Percentiles rank a stretch among this genome's conserved stretches.
Conservation (phyloP, 257 asterid genomes). For the Linderniella brevidens region DNA sequence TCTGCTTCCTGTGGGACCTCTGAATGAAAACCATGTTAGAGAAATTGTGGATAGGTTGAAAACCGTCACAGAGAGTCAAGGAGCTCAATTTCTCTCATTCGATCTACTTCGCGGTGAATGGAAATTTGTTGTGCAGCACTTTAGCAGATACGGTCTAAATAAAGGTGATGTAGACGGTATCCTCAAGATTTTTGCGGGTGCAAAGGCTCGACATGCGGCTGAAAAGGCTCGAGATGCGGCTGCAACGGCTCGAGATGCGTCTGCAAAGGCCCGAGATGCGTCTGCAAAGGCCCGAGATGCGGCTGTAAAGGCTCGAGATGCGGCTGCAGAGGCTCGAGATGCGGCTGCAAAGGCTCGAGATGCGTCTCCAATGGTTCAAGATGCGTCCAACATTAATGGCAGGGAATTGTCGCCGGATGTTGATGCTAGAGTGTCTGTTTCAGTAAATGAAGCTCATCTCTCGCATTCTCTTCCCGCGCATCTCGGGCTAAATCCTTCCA, state of each 20-base stretch:
- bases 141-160: slow-evolving; percentile 85
- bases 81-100: slow-evolving; percentile 69
- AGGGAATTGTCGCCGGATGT: slow-evolving; percentile 42
- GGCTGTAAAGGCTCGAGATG: slow-evolving; percentile 39
- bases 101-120: slow-evolving; percentile 48
- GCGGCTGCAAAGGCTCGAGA: slow-evolving; percentile 32
- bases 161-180: slow-evolving; percentile 87
- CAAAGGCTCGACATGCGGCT: slow-evolving; percentile 38
- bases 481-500: slow-evolving; percentile 82
- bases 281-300: slow-evolving; percentile 39
- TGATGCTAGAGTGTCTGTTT: slow-evolving; percentile 35
- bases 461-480: slow-evolving; percentile 96
- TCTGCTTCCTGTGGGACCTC: slow-evolving; percentile 13
- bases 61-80: slow-evolving; percentile 53
- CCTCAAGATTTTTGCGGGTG: slow-evolving; percentile 45
- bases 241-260: slow-evolving; percentile 44
- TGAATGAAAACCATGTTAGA: neutral
- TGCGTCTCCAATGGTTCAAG: slow-evolving; percentile 38
- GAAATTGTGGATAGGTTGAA: slow-evolving; percentile 36
- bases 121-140: slow-evolving; percentile 79
- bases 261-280: slow-evolving; percentile 37
- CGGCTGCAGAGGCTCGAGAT: too few relatives aligned
- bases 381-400: slow-evolving; percentile 26
- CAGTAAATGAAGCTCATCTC: slow-evolving; percentile 33
- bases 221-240: too few relatives aligned